Conservation (phyloP, 208 protist species). For the Crithidia fasciculata region DNA sequence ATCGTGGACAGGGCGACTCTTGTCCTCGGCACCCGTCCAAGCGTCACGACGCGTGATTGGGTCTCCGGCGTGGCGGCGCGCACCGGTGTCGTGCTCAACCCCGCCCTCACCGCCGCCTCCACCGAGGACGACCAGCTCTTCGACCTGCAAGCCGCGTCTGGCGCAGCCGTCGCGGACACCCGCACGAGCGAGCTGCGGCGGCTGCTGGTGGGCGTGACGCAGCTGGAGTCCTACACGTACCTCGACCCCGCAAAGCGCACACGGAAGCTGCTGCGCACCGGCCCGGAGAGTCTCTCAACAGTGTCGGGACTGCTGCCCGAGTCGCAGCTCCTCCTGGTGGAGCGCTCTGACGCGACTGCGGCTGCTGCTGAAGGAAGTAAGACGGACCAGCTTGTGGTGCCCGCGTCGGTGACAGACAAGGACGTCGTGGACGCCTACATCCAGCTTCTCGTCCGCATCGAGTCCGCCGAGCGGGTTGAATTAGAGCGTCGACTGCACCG, state of each 20-base stretch:
- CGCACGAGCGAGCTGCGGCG: neutral
- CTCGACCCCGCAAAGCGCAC: neutral
- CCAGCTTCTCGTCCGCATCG: slow-evolving; percentile 59
- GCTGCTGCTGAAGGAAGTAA: no score
- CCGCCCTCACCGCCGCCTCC: slow-evolving; percentile 4
- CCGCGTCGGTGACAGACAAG: slow-evolving; percentile 6
- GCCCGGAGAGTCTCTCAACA: neutral
- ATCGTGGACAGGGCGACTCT: slow-evolving; percentile 40
- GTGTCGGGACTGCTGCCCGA: neutral
- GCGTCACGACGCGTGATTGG: slow-evolving; percentile 41
- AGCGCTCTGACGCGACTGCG: no score
- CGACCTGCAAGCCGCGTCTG: neutral
- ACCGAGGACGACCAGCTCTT: slow-evolving; percentile 5
- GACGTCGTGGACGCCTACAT: slow-evolving; percentile 47
- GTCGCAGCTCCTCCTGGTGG: no score
- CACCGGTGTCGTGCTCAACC: slow-evolving; percentile 31
- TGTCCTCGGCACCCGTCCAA: slow-evolving; percentile 26
- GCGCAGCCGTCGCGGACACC: neutral
- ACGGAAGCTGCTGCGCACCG: neutral
- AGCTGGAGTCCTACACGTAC: slow-evolving; percentile 21
- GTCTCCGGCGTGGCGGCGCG: slow-evolving; percentile 32
- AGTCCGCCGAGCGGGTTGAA: slow-evolving; percentile 66
- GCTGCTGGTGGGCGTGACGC: slow-evolving; percentile 10
- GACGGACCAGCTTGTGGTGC: no score
- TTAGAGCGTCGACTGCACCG: slow-evolving; percentile 48